phyloP scores from a whole-genome alignment of 441 rosid species.

The Corymbia calophylla region DNA sequence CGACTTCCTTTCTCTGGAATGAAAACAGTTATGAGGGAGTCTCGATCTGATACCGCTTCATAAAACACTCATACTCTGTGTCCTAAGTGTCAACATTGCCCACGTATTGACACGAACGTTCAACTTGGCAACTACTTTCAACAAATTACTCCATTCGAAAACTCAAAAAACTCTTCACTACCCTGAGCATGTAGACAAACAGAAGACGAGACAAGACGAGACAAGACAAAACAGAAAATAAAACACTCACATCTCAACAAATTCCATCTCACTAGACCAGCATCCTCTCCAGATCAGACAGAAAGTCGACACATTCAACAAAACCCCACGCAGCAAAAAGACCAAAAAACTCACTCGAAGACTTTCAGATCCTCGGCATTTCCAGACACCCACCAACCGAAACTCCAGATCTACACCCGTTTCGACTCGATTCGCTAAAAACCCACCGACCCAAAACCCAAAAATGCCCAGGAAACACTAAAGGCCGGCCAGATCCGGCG shows the following conservation, averaged over 20 bases:
- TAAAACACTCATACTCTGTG: not conserved
- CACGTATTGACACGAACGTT: not conserved
- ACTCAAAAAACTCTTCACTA: not conserved
- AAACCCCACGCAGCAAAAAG: not conserved
- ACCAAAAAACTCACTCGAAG: not conserved
- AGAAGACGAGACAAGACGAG: not conserved
- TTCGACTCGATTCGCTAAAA: not conserved
- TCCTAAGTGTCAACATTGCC: not conserved
- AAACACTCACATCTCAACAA: not conserved
- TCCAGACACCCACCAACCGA: not conserved
- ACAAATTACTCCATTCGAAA: not conserved
- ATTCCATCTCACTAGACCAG: not conserved
- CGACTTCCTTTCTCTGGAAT: not conserved
- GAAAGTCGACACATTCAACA: not conserved
- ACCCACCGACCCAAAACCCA: not conserved
- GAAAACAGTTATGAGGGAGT: not conserved
- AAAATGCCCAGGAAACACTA: not conserved
- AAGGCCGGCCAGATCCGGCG: not conserved
- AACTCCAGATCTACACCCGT: not conserved
- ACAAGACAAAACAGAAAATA: not conserved
- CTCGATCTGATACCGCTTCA: not conserved
- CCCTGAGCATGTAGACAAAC: not conserved
- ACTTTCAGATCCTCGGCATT: not conserved
- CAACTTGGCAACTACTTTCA: not conserved
- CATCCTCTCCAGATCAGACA: not conserved